Evolutionary conservation across 495 filamentous ascomycete species (phyloP).

Genomic region (Apodospora peruviana): DNA sequence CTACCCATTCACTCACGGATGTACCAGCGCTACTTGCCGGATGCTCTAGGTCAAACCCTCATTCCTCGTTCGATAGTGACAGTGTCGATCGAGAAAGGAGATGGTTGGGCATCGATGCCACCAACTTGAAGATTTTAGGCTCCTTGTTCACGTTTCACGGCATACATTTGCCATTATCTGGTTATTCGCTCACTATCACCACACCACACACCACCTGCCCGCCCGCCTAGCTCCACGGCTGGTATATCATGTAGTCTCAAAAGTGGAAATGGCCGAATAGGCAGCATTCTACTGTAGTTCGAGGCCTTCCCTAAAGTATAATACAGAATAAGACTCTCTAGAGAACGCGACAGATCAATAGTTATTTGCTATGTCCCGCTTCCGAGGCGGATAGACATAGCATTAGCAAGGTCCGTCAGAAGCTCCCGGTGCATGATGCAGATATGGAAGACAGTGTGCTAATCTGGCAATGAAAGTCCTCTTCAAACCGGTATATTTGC

Average conservation of each 20-base stretch:
- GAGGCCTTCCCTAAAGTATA: neutral
- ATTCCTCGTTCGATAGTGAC: neutral
- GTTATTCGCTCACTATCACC: neutral
- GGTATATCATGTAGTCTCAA: too few relatives aligned
- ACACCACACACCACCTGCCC: neutral
- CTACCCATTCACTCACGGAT: neutral
- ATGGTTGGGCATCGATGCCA: neutral
- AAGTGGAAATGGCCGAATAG: too few relatives aligned
- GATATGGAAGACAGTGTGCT: neutral
- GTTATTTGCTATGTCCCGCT: too few relatives aligned
- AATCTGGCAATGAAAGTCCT: neutral
- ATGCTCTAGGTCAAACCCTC: neutral
- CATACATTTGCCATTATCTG: neutral
- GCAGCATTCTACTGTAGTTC: neutral
- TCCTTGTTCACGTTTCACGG: neutral
- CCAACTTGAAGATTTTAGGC: neutral
- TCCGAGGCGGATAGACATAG: too few relatives aligned
- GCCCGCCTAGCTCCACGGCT: neutral
- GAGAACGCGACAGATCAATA: too few relatives aligned
- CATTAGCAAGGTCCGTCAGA: neutral
- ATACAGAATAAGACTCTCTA: too few relatives aligned
- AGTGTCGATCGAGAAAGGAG: neutral
- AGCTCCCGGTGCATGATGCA: neutral
- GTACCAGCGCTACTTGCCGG: neutral
- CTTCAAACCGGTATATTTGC: neutral